Evolutionary conservation across 805 yeast genomes (phyloP), one percentile per base, ranked within the genome.

Genomic region (Saccharomyces mikatae): DNA sequence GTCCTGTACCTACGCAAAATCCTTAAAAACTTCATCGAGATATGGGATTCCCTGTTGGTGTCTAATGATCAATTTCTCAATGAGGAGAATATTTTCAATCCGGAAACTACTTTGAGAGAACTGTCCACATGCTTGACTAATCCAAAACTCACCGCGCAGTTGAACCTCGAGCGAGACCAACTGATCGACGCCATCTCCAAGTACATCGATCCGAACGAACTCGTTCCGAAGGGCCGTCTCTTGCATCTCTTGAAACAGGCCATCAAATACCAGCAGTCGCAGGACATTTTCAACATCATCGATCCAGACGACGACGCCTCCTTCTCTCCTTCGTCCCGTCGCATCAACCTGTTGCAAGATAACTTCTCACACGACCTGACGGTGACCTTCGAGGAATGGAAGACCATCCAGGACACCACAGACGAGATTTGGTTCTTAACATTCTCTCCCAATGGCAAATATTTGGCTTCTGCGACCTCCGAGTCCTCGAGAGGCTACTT

Each of bases 361-460:
- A 58, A 62, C 51, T 54, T 57, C 52, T 41, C 61, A 26, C 59
- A 54, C 24, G 44, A 36, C 24, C 22, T 36, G 44, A 36, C 26
- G 9, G 24, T 17, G 44, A 21, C 41, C 46, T 21, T 17, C 27
- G 46, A 48, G 0, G 62, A 66, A 24, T 59, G 54, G 13, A 60
- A 58, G 24, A 61, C 65, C 4, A 53, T 68, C 13, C 52, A 70
- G 0, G 73, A 76, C 47, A 94, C 87, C 62, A 68, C 72, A 0
- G 82, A 84, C 63, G 96, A 91, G 67, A 92, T 89, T 11, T 91
- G 97, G 97, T 86, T 76, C 64, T 76, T 86, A 13, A 80, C 80
- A 54, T 90, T 88, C 64, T 85, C 94, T 5, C 87, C 89, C 48
- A 78, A 80, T 70, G 97, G 97, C 2, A 77, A 76, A 57, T 82